Base-by-base conservation (phyloP, 2,329 filamentous ascomycete species). In the Tolypocladium sp. region DNA sequence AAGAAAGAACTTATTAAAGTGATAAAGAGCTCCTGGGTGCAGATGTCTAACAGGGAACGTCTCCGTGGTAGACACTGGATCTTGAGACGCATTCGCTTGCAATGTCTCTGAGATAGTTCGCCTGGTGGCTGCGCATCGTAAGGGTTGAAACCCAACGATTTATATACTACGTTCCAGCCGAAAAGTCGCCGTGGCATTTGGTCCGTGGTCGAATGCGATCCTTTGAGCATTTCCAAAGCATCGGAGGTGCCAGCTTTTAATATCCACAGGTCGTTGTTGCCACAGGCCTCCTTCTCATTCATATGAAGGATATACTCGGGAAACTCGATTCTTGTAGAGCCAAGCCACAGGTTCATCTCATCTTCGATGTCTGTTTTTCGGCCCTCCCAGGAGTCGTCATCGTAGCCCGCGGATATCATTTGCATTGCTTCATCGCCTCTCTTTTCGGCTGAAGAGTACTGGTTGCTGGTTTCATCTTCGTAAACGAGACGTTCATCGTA, bases 21-120 rank as follows among this genome's bases (percentile, higher is more conserved):
- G 15, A 54, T 59, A 30, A 64, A 63, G 1, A 66, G 58, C 12
- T 65, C 62, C 37, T 63, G 62, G n/a, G 59, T 58, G 27, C 62
- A 61, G 0, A 60, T 22, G 2, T 64, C 59, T 20, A 64, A 56
- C 3, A 65, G 56, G 5, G 62, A 59, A 20, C 20, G 15, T 25
- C 33, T 25, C 13, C 20, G 27, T 6, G 20, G 55, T n/a, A 30
- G 30, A 22, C 42, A 57, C 12, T 57, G 56, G 13, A 57, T 25
- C 17, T 30, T 49, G 1, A 49, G 25, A 9, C 13, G 20, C 27
- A 27, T 41, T 30, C 12, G 35, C 12, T 41, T 25, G 12, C 13
- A 5, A 27, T 22, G 22, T 12, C 20, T 27, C n/a, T 17, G 8
- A 9, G 20, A 27, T 10, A 15, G 30, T 33, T 33, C 35, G n/a